Conservation (phyloP, 176 grass and related monocot species). For the Raddia distichophylla region DNA sequence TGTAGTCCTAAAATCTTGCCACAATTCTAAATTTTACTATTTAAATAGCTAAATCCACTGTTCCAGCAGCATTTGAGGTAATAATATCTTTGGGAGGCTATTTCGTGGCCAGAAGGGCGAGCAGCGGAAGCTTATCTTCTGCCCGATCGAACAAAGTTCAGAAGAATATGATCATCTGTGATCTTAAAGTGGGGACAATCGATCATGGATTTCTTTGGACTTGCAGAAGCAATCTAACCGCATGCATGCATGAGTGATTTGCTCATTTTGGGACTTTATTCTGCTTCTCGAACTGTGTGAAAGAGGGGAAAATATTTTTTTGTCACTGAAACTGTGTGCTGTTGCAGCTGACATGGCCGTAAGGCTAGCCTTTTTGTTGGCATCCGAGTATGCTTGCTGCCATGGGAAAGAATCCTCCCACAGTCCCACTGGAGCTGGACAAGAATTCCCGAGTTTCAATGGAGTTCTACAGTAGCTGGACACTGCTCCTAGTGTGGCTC, state of each 20-base stretch:
- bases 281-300: conserved; percentile 25
- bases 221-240: background rate
- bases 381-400: conserved; percentile 21
- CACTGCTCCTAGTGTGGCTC: background rate
- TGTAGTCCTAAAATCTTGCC: too few species aligned
- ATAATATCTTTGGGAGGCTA: background rate
- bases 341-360: background rate
- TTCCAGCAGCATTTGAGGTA: too few species aligned
- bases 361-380: conserved; percentile 16
- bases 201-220: background rate
- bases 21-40: too few species aligned
- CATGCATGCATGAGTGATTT: background rate
- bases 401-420: conserved; percentile 16
- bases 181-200: background rate
- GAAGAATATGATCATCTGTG: background rate
- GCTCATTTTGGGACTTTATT: background rate
- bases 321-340: conserved; percentile 18
- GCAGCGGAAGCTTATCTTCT: background rate
- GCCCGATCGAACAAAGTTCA: background rate
- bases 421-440: background rate
- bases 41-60: too few species aligned
- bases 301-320: background rate
- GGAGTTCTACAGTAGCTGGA: background rate
- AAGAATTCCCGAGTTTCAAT: conserved; percentile 26
- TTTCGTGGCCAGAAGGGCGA: background rate